Base-by-base conservation (phyloP, 768 basidiomycete genomes). In the Naematelia encephala region DNA sequence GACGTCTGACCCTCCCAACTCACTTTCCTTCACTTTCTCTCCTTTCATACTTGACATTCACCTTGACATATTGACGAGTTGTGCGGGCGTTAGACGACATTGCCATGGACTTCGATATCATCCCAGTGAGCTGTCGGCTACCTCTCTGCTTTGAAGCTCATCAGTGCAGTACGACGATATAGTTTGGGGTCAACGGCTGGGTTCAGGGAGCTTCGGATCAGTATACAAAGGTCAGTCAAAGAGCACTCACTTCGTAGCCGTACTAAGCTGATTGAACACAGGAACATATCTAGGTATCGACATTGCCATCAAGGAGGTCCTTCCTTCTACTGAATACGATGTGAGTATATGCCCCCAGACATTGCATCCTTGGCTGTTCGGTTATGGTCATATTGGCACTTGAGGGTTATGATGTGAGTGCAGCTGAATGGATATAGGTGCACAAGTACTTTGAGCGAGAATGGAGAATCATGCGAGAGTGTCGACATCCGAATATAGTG, bases 391-490 rank as follows among this genome's bases (percentile, higher is more conserved):
- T n/a, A n/a, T n/a, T n/a, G n/a, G n/a, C n/a, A n/a, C n/a, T 28
- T 12, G 14, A 16, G 12, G 12, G 5, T 21, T 51, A 13, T 12
- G 22, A 42, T 14, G 10, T 5, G 11, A 16, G 10, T 27, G 50
- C 13, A 5, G 10, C 26, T 51, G 22, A 51, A 51, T n/a, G n/a
- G n/a, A n/a, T n/a, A n/a, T 64, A 72, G 78, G 73, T 70, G 16
- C 70, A 87, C 68, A 99, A 99, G 78, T 98, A 99, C 80, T 94
- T 98, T 76, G 90, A 94, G 72, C 84, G 94, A n/a, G 94, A 99
- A 82, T 96, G 92, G 90, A 83, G 90, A 27, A 84, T 98, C 27
- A 96, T 97, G 91, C 82, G 84, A 71, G 89, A 91, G 80, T 87
- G 88, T 43, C 82, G 91, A 54, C 92, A 91, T 78, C 89, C 90